Percentiles rank a stretch among this genome's conserved stretches.
These are phyloP conservation scores for Chrysopogon serrulatus DNA, from an alignment of 176 grass and related monocot genomes.

Conservation along the genomic window DNA sequence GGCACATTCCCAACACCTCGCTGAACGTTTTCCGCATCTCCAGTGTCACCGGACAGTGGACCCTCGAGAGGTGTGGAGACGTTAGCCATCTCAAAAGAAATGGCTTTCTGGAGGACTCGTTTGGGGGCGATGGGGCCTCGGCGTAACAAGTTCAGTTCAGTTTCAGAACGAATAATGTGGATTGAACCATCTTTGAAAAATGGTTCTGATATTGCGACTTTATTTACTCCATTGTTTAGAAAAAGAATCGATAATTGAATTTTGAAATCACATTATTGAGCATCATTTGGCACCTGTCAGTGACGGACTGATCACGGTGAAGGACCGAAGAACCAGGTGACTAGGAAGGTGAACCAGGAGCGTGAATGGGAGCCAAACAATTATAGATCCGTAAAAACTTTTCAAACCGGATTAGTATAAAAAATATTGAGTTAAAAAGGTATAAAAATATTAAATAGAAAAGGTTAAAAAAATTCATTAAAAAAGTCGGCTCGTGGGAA, in stretches of 20 bases:
- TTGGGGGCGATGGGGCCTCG: slow-evolving; percentile 34
- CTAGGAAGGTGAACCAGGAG: too few species aligned
- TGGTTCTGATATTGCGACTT: background rate
- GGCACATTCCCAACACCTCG: slow-evolving; percentile 44
- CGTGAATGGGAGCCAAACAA: too few species aligned
- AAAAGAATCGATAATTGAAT: background rate
- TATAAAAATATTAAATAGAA: too few species aligned
- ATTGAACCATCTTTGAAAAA: background rate
- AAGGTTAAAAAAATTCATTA: too few species aligned
- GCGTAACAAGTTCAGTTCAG: background rate
- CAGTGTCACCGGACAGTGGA: slow-evolving; percentile 20
- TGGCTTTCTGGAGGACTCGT: slow-evolving; percentile 12
- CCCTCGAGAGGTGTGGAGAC: slow-evolving; percentile 38
- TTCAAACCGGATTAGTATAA: too few species aligned
- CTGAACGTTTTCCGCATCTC: slow-evolving; percentile 37
- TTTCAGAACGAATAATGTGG: background rate
- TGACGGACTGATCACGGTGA: too few species aligned
- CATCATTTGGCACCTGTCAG: too few species aligned
- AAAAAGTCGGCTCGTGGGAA: too few species aligned
- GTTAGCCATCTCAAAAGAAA: slow-evolving; percentile 24
- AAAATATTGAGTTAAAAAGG: too few species aligned
- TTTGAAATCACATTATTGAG: too few species aligned
- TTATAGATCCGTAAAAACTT: too few species aligned
- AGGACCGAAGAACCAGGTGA: too few species aligned
- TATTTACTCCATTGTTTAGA: background rate